phyloP scores from a whole-genome alignment of 23 red algal species.

The Chondrus crispus region DNA sequence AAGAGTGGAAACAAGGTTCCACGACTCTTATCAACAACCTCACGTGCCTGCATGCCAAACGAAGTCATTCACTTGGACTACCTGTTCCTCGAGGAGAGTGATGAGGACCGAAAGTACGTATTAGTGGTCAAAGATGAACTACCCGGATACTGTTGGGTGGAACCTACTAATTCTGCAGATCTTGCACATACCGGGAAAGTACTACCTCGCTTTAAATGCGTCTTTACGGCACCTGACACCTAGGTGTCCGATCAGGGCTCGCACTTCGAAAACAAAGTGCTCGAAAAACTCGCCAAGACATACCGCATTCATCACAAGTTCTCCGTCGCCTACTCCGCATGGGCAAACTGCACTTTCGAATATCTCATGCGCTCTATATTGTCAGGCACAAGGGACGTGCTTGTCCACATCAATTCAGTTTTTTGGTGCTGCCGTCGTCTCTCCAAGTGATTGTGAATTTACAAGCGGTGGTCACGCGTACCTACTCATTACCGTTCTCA shows the following conservation, averaged over 20 bases:
- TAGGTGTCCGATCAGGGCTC: neutral
- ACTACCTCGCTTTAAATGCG: neutral
- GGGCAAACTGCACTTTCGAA: slow-evolving; percentile 5
- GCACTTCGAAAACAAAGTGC: neutral
- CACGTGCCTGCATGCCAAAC: neutral
- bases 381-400: neutral
- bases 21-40: neutral
- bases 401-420: too few species aligned
- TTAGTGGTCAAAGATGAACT: slow-evolving; percentile 1
- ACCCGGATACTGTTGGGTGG: neutral
- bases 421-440: too few species aligned
- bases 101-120: neutral
- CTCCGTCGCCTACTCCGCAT: neutral
- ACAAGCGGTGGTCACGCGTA: too few species aligned
- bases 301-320: neutral
- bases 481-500: too few species aligned
- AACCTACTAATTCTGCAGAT: neutral
- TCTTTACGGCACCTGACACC: neutral
- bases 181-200: neutral
- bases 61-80: slow-evolving; percentile 18
- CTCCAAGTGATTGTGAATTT: too few species aligned
- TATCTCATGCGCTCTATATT: slow-evolving; percentile 17
- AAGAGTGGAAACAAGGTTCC: neutral
- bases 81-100: neutral
- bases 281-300: neutral